Base-by-base conservation (phyloP, 1,284 basidiomycete genomes). In the Mixia osmundae region DNA sequence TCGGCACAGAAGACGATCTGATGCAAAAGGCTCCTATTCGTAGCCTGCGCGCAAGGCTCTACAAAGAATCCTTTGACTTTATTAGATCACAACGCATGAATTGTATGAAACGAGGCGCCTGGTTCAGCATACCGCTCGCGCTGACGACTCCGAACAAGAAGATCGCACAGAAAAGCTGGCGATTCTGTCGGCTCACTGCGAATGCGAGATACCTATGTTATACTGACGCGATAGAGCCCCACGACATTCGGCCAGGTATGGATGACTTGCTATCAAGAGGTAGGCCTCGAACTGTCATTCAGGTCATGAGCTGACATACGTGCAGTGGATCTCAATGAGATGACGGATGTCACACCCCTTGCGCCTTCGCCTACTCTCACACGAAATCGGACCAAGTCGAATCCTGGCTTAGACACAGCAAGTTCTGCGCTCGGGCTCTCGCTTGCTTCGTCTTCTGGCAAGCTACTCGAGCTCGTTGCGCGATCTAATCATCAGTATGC, bases 41-140 rank as follows among this genome's bases (percentile, higher is more conserved):
- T 38, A 83, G 79, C 53, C 59, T 95, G 37, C 69, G 80, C 26
- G 74, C 73, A 20, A 78, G 79, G 49, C 63, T 94, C 25, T 78
- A 79, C 59, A 76, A 72, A 47, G 87, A 94, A 52, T 85, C 80
- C 11, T 83, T 72, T 50, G 83, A 89, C 50, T 89, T 91, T 50
- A 74, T 95, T 20, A 66, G 76, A 21, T 75, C 80, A 52, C 87
- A 95, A 57, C 66, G 87, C 30, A 73, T 85, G 47, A 75, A 79
- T 45, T 85, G 79, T 51, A 55, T 89, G 28, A 58, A 80, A 33
- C 74, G 80, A 50, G 80, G 80, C n/a, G 76, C 79, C 24, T 87
- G 80, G 80, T 85, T 87, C 56, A 66, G 76, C 44, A 78, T 76
- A 49, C 75, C 68, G 4, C 56, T 73, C 26, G 68, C 68, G 0